Conservation (phyloP, 257 asterid species). For the Solanum pimpinellifolium region DNA sequence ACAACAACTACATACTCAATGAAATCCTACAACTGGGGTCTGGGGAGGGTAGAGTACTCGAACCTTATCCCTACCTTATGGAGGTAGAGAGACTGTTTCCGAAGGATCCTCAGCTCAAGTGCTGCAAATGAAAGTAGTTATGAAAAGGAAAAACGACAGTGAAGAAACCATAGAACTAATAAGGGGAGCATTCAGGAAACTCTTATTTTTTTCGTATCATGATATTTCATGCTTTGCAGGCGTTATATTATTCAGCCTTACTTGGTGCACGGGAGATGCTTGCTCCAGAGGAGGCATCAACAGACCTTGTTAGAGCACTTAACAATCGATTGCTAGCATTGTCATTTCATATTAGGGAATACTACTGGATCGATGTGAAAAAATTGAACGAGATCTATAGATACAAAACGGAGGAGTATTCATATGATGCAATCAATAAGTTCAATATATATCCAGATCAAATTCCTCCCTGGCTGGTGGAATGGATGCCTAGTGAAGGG, state of each 20-base stretch:
- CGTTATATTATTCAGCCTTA: constrained; percentile 62
- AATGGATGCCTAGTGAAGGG: constrained; percentile 69
- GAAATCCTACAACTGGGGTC: not conserved
- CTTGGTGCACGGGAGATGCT: constrained; percentile 80
- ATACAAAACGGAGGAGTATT: constrained; percentile 73
- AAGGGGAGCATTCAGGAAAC: not conserved
- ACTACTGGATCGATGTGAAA: constrained; percentile 70
- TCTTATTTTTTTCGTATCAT: not conserved
- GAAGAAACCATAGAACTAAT: not conserved
- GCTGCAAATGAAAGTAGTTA: not conserved
- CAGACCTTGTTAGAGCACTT: constrained; percentile 51
- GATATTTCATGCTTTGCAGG: constrained; percentile 25
- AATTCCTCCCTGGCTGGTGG: constrained; percentile 80
- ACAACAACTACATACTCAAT: not conserved
- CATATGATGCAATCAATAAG: constrained; percentile 73
- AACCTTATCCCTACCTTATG: not conserved
- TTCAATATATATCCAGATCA: constrained; percentile 84
- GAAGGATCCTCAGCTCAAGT: not conserved
- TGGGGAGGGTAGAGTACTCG: not conserved
- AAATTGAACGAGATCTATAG: constrained; percentile 69
- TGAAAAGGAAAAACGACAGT: not conserved
- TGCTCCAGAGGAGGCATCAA: constrained; percentile 55
- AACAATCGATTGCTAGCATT: constrained; percentile 62
- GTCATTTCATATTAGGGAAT: constrained; percentile 75
- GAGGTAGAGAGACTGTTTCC: not conserved